phyloP scores from a whole-genome alignment of 2,329 filamentous ascomycete genomes.

The Ophiosphaerella herpotricha region DNA sequence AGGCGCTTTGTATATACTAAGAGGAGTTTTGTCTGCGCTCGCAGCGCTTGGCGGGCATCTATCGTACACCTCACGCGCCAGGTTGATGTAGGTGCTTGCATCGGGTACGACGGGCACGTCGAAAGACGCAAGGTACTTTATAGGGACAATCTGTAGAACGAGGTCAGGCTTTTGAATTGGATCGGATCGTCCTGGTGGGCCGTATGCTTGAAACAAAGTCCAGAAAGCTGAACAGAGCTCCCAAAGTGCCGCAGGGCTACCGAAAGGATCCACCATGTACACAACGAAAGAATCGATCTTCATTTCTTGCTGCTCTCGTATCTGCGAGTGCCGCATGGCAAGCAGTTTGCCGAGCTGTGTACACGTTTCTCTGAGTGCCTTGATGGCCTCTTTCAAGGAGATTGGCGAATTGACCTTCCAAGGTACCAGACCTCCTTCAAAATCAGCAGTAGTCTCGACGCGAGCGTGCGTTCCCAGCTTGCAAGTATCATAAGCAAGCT shows the following conservation, averaged over 20 bases:
- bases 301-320: constrained; percentile 45
- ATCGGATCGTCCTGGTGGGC: constrained; percentile 50
- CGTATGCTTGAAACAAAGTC: constrained; percentile 69
- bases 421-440: constrained; percentile 41
- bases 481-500: constrained; percentile 72
- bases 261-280: constrained; percentile 74
- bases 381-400: constrained; percentile 32
- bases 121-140: constrained; percentile 68
- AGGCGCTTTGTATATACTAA: constrained; percentile 63
- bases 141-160: constrained; percentile 76
- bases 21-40: constrained; percentile 48
- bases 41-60: constrained; percentile 62
- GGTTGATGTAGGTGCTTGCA: constrained; percentile 61
- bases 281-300: constrained; percentile 68
- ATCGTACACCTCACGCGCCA: constrained; percentile 79
- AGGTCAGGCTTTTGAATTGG: constrained; percentile 58
- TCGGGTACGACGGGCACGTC: constrained; percentile 66
- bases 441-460: constrained; percentile 45
- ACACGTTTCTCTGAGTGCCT: constrained; percentile 40
- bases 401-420: constrained; percentile 22
- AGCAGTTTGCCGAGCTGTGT: constrained; percentile 49
- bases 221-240: constrained; percentile 77
- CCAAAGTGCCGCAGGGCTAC: constrained; percentile 62
- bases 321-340: constrained; percentile 38
- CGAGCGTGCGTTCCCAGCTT: constrained; percentile 69